A percentile compares a stretch with the other conserved stretches of the same genome.
Conservation (phyloP, 768 basidiomycete genomes). For the Mycena alexandri region DNA sequence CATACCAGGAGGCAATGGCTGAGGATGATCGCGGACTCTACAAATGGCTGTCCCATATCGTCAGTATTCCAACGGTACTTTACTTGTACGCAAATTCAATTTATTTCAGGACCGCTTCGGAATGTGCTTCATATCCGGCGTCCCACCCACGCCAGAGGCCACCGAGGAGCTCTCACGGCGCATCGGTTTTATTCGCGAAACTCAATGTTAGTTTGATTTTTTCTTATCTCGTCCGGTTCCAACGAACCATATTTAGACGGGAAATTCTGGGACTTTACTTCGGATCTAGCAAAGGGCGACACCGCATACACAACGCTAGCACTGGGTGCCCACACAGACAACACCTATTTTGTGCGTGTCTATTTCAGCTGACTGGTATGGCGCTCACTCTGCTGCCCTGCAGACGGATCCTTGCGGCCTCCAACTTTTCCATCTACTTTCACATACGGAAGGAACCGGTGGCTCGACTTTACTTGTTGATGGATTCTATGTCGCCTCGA, state of each 20-base stretch:
- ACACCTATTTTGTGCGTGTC: conserved; percentile 72
- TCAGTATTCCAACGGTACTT: conserved; percentile 51
- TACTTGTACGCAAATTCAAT: conserved; percentile 16
- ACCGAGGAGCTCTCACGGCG: conserved; percentile 83
- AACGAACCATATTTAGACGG: conserved; percentile 69
- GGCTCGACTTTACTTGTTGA: conserved; percentile 95
- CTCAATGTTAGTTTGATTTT: conserved; percentile 58
- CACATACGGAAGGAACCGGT: conserved; percentile 83
- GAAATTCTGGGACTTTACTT: conserved; percentile 97
- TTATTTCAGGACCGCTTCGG: conserved; percentile 81
- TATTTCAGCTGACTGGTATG: conserved; percentile 1
- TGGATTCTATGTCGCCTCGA: conserved; percentile 91
- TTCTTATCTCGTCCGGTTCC: not conserved
- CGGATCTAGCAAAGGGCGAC: conserved; percentile 91
- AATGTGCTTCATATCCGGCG: conserved; percentile 87
- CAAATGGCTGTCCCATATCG: conserved; percentile 86
- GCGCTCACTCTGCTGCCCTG: conserved; percentile 1
- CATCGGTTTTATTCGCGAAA: conserved; percentile 92
- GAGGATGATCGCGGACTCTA: conserved; percentile 74
- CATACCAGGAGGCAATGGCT: conserved; percentile 81
- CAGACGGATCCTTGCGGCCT: conserved; percentile 96
- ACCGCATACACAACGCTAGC: conserved; percentile 93
- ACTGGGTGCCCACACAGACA: conserved; percentile 85
- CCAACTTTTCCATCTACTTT: conserved; percentile 95
- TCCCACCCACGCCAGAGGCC: conserved; percentile 84